Evolutionary conservation across 495 filamentous ascomycete species (phyloP), one percentile per base, ranked within the genome.

Genomic region (Lasiosphaeria hispida): DNA sequence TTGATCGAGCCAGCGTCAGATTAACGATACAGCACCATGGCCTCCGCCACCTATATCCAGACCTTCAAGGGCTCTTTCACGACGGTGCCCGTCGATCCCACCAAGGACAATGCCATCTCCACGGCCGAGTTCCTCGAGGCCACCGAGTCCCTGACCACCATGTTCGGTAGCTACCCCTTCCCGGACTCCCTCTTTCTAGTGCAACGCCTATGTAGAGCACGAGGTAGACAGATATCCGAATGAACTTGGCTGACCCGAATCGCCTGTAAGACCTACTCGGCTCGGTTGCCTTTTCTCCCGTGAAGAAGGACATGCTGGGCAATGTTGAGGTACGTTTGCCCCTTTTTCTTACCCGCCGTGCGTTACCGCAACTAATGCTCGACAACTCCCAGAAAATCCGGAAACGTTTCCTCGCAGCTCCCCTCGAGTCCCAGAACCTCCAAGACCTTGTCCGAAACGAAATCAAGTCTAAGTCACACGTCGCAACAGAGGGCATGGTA

Each of bases 91-190:
- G 71, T 96, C 60, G 83, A 89, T 61, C 76, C 80, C 55, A 78
- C 73, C 57, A 86, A 91, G 53, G 84, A 85, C 72, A 85, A 90
- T 79, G 86, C 84, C 60, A 87, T 97, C 63, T 70, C 82, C 8
- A 97, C 95, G 30, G 81, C 78, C 63, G 88, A 95, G 70, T 98
- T 97, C 76, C 86, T 97, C 59, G 90, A 95, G 39, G 95, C 95
- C 51, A 84, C 90, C 44, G 91, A 96, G 77, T 84, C 87, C 23
- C 74, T 97, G 63, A 88, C 88, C 45, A 85, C 84, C 42, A 82
- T 98, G 37, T 97, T 98, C 68, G 91, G 92, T 97, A 74, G 62
- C 15, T 48, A 43, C 40, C 42, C 40, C 15, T 11, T 45, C n/a
- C 17, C 40, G 13, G 8, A 13, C 15, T 10, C 7, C 14, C 1